Base-by-base conservation (phyloP, 1,284 basidiomycete genomes). In the Heterobasidion parviporum region DNA sequence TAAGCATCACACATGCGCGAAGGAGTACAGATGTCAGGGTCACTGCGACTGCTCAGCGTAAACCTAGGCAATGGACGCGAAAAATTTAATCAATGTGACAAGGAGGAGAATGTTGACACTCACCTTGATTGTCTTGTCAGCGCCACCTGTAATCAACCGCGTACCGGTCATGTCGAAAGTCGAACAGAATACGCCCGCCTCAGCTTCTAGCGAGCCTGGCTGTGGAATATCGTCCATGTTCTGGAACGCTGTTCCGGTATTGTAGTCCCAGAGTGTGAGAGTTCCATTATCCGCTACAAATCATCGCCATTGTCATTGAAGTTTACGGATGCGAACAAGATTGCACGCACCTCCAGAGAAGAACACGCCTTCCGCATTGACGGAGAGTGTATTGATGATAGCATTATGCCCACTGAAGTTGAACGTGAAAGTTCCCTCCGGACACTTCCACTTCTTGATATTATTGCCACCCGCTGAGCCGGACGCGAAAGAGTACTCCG, bases 361-460 rank as follows among this genome's bases (percentile, higher is more conserved):
- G 68, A 98, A 85, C 41, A 98, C 96, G 18, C 96, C 95, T 62
- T 99, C 96, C 20, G 91, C 78, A 67, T 98, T 99, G 61, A 98
- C 89, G 18, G 88, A 87, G 56, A 99, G 68, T 18, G 94, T 96
- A 72, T 99, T 99, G 77, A 99, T 93, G 70, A 98, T 98, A 1
- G 94, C 92, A 61, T 98, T 94, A 69, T 98, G 96, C 0, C 95
- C 94, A 54, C 85, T 81, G 70, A 98, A 98, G 75, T 98, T 98
- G 79, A 89, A 91, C 8, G 98, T 93, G 63, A 99, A 96, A 1
- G 82, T 75, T 45, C 97, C 97, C 61, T 98, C 94, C 10, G 96
- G 96, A 65, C 92, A 98, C 66, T 96, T 95, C 96, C 96, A 99
- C 69, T 98, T 98, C 71, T 99, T 99, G 75, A 99, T 97, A 71